Percentiles rank a stretch among this genome's conserved stretches.
Evolutionary conservation across 2,329 filamentous ascomycete species (phyloP).

Genomic region (Claviceps pazoutovae): DNA sequence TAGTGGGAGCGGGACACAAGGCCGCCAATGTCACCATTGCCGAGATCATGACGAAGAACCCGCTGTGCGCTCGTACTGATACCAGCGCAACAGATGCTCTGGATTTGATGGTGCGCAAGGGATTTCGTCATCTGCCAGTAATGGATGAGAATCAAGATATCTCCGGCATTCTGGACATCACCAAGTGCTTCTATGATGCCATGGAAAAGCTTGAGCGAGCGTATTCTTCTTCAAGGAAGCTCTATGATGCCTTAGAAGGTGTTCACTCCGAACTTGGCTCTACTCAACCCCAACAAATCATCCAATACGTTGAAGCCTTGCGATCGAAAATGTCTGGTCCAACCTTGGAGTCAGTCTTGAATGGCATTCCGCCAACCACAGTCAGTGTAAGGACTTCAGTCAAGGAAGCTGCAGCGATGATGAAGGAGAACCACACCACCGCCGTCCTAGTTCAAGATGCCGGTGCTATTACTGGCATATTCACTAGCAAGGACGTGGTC

Average conservation of each 20-base stretch:
- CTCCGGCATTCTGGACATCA: conserved; percentile 93
- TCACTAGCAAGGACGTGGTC: conserved; percentile 98
- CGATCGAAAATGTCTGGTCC: conserved; percentile 95
- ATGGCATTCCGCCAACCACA: conserved; percentile 80
- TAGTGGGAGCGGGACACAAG: conserved; percentile 83
- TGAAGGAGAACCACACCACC: conserved; percentile 99
- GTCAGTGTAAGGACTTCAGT: conserved; percentile 94
- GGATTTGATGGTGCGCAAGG: conserved; percentile 96
- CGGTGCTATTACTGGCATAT: conserved; percentile 94
- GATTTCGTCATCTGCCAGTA: conserved; percentile 91
- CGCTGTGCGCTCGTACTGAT: conserved; percentile 89
- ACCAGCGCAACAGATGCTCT: conserved; percentile 95
- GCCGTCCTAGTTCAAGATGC: conserved; percentile 93
- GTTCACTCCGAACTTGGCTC: conserved; percentile 94
- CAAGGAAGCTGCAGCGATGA: conserved; percentile 83
- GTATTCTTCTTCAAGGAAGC: conserved; percentile 92
- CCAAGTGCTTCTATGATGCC: conserved; percentile 98
- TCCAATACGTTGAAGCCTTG: conserved; percentile 94
- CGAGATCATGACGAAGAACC: conserved; percentile 99
- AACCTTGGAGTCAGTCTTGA: conserved; percentile 86
- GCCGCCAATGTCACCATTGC: conserved; percentile 83
- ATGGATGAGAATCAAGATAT: conserved; percentile 99
- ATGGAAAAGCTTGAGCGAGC: conserved; percentile 99
- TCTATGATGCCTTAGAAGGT: conserved; percentile 94
- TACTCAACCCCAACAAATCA: conserved; percentile 95